Evolutionary conservation across 805 yeast species (phyloP), one percentile per base, ranked within the genome.

Genomic region (Saturnispora diversa): DNA sequence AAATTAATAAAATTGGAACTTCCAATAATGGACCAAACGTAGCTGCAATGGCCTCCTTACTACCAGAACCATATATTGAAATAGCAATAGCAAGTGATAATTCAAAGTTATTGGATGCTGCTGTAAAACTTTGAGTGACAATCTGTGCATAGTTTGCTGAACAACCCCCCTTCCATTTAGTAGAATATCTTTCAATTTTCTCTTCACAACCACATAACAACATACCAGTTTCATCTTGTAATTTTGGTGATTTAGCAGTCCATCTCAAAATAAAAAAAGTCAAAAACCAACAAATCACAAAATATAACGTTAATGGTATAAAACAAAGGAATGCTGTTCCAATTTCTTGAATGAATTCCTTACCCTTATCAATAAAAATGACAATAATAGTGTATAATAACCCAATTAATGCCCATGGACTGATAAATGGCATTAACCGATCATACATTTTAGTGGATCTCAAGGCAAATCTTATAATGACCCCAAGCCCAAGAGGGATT

Each of bases 21-120:
- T 75, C 81, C n/a, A 75, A 50, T 27, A 75, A 58, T 1, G 80
- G 80, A 2, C 80, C 80, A 51, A 74, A 70, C 0, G 80, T 73
- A 2, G 80, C 72, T 4, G 81, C 80, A 31, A 75, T 63, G 1
- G 78, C 69, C 50, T 74, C 69, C 38, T 69, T 64, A 42, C 75
- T 66, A 1, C 69, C 71, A 21, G 64, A 56, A 0, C 80, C 80
- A 54, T 71, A 75, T 10, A 72, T 47, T 0, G 77, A 64, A 6
- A 70, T 66, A 2, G 77, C 72, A 15, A 75, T 67, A 4, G 80
- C 77, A 27, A 75, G 56, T 42, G 76, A 70, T 31, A 74, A 59
- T 51, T 75, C 80, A 48, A 75, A 75, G 51, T 75, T 75, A 51
- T 75, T 75, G 5, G 76, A 69, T 1, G 79, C 71, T 11, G 78